Conservation (phyloP, 345 rosid genomes). For the Murraya paniculata region DNA sequence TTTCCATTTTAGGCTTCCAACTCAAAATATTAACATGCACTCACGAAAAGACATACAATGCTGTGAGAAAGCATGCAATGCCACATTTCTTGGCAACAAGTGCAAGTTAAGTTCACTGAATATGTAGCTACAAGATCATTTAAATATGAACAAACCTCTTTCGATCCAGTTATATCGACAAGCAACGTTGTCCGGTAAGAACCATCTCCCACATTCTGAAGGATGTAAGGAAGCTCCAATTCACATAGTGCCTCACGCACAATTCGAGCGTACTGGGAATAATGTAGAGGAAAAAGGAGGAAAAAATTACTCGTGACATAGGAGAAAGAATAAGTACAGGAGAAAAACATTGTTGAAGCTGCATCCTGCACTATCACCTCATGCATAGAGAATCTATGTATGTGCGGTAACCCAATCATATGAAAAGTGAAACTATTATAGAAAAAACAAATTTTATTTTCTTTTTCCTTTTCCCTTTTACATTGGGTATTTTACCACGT, state of each 20-base stretch:
- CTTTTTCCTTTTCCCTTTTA: no score
- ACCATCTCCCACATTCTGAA: conserved; percentile 72
- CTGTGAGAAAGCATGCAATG: background rate
- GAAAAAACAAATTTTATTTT: no score
- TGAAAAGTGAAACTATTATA: no score
- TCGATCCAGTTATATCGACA: conserved; percentile 53
- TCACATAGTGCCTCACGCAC: conserved; percentile 88
- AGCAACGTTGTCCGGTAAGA: conserved; percentile 48
- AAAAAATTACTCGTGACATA: background rate
- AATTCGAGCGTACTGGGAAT: conserved; percentile 60
- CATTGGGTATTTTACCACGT: background rate
- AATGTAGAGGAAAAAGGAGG: background rate
- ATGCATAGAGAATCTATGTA: background rate
- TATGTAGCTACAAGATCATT: background rate
- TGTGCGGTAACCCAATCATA: background rate
- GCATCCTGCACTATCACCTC: background rate
- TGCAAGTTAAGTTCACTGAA: background rate
- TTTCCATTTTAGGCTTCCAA: background rate
- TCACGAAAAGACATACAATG: background rate
- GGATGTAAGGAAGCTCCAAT: conserved; percentile 74
- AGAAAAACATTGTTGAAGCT: background rate
- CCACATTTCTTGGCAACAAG: background rate
- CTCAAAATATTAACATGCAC: background rate
- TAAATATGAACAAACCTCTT: conserved; percentile 41
- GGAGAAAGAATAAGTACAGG: background rate